Evolutionary conservation across 352 stramenopile genomes (phyloP).

Genomic region (Chrysophaeum taylorii): DNA sequence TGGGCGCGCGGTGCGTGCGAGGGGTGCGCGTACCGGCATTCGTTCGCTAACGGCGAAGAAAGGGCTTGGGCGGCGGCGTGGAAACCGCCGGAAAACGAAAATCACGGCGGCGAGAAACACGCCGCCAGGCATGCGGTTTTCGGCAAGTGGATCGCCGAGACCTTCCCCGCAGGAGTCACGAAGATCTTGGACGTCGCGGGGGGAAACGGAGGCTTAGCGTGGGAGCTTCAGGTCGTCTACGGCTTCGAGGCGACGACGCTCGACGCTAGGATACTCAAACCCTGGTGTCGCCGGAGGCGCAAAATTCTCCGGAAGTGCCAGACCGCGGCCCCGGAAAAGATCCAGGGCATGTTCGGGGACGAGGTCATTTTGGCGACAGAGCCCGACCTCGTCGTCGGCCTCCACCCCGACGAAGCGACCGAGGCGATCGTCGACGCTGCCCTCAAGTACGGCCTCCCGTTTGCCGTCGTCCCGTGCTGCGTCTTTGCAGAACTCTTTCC

Average conservation of each 20-base stretch:
- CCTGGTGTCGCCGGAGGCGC: conserved; percentile 14
- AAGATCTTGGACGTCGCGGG: conserved; percentile 68
- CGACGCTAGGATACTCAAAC: conserved; percentile 39
- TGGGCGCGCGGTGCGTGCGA: conserved; percentile 4
- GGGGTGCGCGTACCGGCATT: background rate
- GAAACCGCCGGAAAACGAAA: background rate
- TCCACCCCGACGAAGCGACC: conserved; percentile 74
- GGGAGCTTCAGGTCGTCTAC: conserved; percentile 67
- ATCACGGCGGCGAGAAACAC: conserved; percentile 1
- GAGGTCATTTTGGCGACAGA: conserved; percentile 38
- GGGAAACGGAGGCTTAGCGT: conserved; percentile 57
- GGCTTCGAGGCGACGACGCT: conserved; percentile 53
- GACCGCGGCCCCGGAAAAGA: background rate
- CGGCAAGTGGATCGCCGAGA: conserved; percentile 48
- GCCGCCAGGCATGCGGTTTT: conserved; percentile 17
- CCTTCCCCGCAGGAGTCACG: no score
- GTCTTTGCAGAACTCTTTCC: conserved; percentile 70
- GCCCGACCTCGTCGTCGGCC: conserved; percentile 62
- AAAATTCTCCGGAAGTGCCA: conserved; percentile 9
- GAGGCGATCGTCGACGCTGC: conserved; percentile 69
- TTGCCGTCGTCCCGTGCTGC: conserved; percentile 72
- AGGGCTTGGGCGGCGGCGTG: background rate
- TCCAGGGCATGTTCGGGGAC: conserved; percentile 35
- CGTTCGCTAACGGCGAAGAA: background rate
- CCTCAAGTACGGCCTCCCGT: conserved; percentile 58